These are phyloP conservation scores for Neonectria neomacrospora DNA, from an alignment of 2,329 filamentous ascomycete species.

Conservation along the genomic window DNA sequence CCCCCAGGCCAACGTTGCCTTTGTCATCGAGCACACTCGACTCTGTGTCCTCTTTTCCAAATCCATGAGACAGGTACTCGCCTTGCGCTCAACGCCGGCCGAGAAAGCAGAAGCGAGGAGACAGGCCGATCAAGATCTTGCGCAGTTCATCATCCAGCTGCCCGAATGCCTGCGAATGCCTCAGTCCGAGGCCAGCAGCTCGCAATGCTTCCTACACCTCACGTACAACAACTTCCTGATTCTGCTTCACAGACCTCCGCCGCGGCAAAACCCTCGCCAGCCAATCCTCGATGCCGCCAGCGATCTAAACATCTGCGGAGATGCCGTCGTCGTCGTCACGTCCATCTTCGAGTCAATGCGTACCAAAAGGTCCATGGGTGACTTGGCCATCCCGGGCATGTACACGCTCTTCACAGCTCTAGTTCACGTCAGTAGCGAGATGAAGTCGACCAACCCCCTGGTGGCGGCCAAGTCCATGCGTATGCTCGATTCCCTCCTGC, in stretches of 20 bases:
- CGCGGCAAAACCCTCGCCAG: slow-evolving; percentile 29
- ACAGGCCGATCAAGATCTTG: slow-evolving; percentile 47
- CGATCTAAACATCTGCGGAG: slow-evolving; percentile 48
- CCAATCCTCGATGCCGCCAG: slow-evolving; percentile 27
- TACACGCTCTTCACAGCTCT: slow-evolving; percentile 48
- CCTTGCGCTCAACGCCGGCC: slow-evolving; percentile 37
- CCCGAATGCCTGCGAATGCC: slow-evolving; percentile 44
- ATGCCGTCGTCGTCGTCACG: slow-evolving; percentile 43
- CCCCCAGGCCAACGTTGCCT: slow-evolving; percentile 52
- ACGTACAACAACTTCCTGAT: slow-evolving; percentile 51
- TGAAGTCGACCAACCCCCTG: slow-evolving; percentile 46
- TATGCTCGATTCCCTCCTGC: slow-evolving; percentile 45
- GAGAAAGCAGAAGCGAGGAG: slow-evolving; percentile 44
- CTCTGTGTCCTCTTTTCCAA: slow-evolving; percentile 62
- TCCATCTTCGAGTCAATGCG: slow-evolving; percentile 47
- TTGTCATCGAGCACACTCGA: slow-evolving; percentile 60
- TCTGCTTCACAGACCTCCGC: slow-evolving; percentile 48
- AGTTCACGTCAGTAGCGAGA: slow-evolving; percentile 44
- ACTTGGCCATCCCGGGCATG: slow-evolving; percentile 45
- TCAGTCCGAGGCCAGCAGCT: slow-evolving; percentile 35
- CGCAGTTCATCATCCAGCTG: slow-evolving; percentile 45
- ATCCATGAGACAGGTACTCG: slow-evolving; percentile 45
- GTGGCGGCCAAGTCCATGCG: slow-evolving; percentile 46
- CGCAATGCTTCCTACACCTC: slow-evolving; percentile 49
- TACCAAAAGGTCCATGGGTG: slow-evolving; percentile 33